Percentiles rank a stretch among this genome's conserved stretches.
Evolutionary conservation across 768 basidiomycete genomes (phyloP).

Genomic region (Tylopilus vinaceipallidus): DNA sequence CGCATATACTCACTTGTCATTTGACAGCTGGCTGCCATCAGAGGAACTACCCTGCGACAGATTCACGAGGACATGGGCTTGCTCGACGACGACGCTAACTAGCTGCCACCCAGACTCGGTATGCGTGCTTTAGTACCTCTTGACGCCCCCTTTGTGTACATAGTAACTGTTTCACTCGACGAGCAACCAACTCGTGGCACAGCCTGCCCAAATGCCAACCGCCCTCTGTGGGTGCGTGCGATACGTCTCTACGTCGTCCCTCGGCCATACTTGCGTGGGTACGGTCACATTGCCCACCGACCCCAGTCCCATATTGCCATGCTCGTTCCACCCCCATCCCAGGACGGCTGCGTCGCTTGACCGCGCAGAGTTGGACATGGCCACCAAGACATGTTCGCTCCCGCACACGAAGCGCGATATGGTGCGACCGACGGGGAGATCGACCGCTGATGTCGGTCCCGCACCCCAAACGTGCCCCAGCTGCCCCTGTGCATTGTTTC

Average conservation of each 20-base stretch:
- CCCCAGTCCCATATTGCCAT: constrained; percentile 84
- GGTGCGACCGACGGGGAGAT: constrained; percentile 25
- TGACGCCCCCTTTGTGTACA: neutral
- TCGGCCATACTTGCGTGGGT: constrained; percentile 58
- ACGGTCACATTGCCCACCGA: constrained; percentile 49
- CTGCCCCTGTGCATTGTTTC: constrained; percentile 60
- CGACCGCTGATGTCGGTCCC: neutral
- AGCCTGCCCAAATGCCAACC: constrained; percentile 28
- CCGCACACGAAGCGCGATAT: constrained; percentile 59
- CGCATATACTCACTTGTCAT: constrained; percentile 13
- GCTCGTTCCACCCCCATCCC: constrained; percentile 99
- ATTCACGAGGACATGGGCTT: constrained; percentile 73
- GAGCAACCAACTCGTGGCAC: constrained; percentile 35
- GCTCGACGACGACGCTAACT: constrained; percentile 50
- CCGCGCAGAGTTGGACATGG: constrained; percentile 15
- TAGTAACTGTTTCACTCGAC: constrained; percentile 20
- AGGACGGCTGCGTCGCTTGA: constrained; percentile 49
- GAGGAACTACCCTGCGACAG: constrained; percentile 67
- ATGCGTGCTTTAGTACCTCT: neutral
- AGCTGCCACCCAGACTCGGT: neutral
- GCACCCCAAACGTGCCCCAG: constrained; percentile 44
- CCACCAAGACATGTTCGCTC: constrained; percentile 77
- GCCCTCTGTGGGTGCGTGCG: constrained; percentile 14
- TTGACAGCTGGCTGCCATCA: constrained; percentile 67
- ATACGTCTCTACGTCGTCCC: constrained; percentile 7